A percentile compares a stretch with the other conserved stretches of the same genome.
Conservation (phyloP, 306 rosid species). For the Vigna reflexopilosa region DNA sequence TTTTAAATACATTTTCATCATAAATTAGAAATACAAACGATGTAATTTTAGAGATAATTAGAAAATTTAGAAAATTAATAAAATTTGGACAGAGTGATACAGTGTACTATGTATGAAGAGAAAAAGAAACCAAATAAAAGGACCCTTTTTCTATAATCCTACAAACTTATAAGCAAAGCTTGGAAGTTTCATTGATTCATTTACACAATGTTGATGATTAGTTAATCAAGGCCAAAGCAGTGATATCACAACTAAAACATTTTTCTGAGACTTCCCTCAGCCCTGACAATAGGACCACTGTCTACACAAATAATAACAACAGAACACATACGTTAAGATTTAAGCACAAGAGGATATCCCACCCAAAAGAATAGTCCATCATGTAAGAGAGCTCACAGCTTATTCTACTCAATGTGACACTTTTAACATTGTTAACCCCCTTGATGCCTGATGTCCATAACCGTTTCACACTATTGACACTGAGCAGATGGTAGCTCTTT, state of each 20-base stretch:
- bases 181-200: neutral
- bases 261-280: neutral
- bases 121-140: neutral
- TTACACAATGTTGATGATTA: neutral
- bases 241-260: neutral
- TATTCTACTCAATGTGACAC: too few species aligned
- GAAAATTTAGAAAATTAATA: neutral
- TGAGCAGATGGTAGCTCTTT: too few species aligned
- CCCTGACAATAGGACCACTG: neutral
- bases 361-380: too few species aligned
- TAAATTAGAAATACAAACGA: neutral
- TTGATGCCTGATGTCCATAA: too few species aligned
- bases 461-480: too few species aligned
- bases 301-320: neutral
- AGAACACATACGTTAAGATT: neutral
- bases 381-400: too few species aligned
- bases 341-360: too few species aligned
- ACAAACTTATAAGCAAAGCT: neutral
- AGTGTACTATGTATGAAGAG: neutral
- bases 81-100: neutral
- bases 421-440: too few species aligned
- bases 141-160: neutral
- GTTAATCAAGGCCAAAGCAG: neutral
- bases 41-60: neutral
- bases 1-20: neutral